Base-by-base conservation (phyloP, 768 basidiomycete genomes). In the Pleurotus sapidus region DNA sequence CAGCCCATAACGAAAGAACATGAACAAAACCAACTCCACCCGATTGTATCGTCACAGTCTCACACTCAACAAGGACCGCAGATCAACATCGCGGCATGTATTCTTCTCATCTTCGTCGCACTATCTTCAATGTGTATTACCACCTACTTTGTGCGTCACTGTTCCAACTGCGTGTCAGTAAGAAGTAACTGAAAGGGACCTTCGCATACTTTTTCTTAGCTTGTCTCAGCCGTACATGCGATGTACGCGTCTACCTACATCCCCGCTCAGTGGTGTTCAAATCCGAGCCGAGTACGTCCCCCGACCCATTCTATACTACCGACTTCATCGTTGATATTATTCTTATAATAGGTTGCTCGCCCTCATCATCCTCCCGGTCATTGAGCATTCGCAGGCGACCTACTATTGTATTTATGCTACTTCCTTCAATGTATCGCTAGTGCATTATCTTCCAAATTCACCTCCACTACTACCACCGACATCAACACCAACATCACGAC, bases 321-420 rank as follows among this genome's bases (percentile, higher is more conserved):
- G 30, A 34, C 1, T 4, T 11, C 30, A 39, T 3, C 11, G 4
- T 34, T n/a, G 24, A 17, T 24, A 6, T n/a, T 15, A 43, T 15
- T 55, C 14, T n/a, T 57, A 55, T 30, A 11, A 48, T 34, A 87
- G 86, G 64, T 89, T 84, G 84, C 88, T 91, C 64, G 89, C 89
- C n/a, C 70, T 91, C 59, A 75, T 90, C 47, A 73, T 91, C 14
- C 78, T 91, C 3, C 89, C 89, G 0, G 69, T 90, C 11, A n/a
- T 88, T 88, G 2, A 91, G 87, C 71, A 81, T 85, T 85, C 4
- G 88, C 85, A 1, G 87, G 90, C 67, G 89, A 84, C 43, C 70
- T 80, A n/a, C 74, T 91, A 34, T 81, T 86, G 0, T 69, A 83
- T 24, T 72, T 78, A 14, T 86, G 80, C 68, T 88, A 86, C 69